Evolutionary conservation across 495 filamentous ascomycete species (phyloP).

Genomic region (Mycothermus thermophilus): DNA sequence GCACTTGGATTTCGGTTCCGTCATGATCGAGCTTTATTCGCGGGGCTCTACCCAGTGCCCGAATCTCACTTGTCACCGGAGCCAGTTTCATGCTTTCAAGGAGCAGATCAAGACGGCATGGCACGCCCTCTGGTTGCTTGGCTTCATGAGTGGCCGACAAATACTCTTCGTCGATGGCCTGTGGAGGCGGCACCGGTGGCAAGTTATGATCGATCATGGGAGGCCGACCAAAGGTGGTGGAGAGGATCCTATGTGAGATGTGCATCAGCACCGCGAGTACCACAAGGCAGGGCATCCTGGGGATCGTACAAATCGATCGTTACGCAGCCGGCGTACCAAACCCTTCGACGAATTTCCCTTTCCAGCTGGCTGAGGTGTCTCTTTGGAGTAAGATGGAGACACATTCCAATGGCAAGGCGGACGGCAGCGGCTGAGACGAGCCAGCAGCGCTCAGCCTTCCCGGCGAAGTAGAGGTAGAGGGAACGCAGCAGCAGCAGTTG

Average conservation of each 20-base stretch:
- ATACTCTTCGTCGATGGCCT: constrained; percentile 21
- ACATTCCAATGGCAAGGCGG: constrained; percentile 24
- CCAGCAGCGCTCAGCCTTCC: constrained; percentile 29
- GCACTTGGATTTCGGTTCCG: background rate
- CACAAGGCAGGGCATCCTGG: background rate
- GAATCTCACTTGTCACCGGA: constrained; percentile 1
- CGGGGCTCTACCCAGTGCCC: background rate
- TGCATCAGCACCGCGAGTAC: too few species aligned
- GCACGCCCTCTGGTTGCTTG: constrained; percentile 6
- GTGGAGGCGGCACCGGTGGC: constrained; percentile 7
- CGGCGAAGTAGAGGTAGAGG: constrained; percentile 26
- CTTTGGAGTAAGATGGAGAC: constrained; percentile 17
- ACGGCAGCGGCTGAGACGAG: constrained; percentile 25
- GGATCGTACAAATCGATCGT: constrained; percentile 22
- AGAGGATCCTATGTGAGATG: constrained; percentile 12
- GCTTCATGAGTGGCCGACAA: constrained; percentile 8
- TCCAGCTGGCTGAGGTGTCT: constrained; percentile 12
- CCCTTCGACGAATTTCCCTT: constrained; percentile 22
- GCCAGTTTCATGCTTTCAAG: background rate
- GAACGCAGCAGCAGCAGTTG: constrained; percentile 27
- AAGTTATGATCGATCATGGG: constrained; percentile 13
- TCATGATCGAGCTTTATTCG: background rate
- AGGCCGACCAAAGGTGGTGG: constrained; percentile 25
- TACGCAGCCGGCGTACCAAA: constrained; percentile 30
- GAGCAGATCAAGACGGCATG: constrained; percentile 3